Conservation (phyloP, 2,329 filamentous ascomycete genomes). For the Colletotrichum eremochloae region DNA sequence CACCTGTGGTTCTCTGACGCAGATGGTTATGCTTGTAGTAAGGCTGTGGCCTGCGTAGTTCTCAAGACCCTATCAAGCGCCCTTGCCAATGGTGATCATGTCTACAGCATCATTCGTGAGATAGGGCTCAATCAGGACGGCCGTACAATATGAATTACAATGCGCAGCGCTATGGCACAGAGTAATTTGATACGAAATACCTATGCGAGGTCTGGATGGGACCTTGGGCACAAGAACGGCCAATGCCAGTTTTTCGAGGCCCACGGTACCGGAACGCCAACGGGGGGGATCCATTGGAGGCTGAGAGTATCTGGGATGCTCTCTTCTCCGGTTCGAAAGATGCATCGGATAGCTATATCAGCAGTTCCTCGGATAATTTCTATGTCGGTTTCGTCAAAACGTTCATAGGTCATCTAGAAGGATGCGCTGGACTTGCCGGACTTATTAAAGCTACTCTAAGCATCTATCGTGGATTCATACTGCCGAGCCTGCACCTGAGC, state of each 20-base stretch:
- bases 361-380: not conserved
- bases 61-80: conserved; percentile 62
- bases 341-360: too few relatives aligned
- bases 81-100: conserved; percentile 48
- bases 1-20: conserved; percentile 59
- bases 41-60: conserved; percentile 61
- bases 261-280: conserved; percentile 56
- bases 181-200: conserved; percentile 45
- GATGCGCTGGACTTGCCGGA: conserved; percentile 46
- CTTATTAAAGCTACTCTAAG: conserved; percentile 46
- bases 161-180: conserved; percentile 51
- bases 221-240: conserved; percentile 31
- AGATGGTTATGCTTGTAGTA: conserved; percentile 66
- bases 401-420: conserved; percentile 48
- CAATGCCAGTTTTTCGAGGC: conserved; percentile 46
- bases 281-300: conserved; percentile 51
- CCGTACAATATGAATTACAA: conserved; percentile 49
- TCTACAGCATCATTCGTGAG: conserved; percentile 45
- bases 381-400: conserved; percentile 49
- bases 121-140: conserved; percentile 39
- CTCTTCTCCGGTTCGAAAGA: too few relatives aligned
- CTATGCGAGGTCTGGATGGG: conserved; percentile 44
- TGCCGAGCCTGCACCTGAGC: conserved; percentile 50
- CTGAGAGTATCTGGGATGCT: too few relatives aligned
- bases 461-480: conserved; percentile 44